phyloP scores from a whole-genome alignment of 2,329 filamentous ascomycete species.

The Botrytis cinerea region DNA sequence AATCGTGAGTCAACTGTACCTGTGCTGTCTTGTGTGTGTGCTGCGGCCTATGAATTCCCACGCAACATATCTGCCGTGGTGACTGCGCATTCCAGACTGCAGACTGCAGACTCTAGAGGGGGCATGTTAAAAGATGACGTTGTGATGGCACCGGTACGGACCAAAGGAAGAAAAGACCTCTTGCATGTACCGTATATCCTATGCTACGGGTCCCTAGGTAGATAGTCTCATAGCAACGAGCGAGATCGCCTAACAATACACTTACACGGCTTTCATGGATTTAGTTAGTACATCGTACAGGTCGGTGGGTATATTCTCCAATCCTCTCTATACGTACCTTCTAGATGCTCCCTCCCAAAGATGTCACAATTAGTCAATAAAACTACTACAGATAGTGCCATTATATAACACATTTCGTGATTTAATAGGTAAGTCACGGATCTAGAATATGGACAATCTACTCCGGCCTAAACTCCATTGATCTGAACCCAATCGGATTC shows the following conservation, averaged over 20 bases:
- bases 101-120: background rate
- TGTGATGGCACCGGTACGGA: background rate
- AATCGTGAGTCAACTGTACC: background rate
- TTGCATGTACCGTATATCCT: too few relatives aligned
- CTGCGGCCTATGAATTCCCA: background rate
- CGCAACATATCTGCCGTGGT: conserved; percentile 1
- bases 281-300: background rate
- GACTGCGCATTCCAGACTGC: background rate
- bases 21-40: background rate
- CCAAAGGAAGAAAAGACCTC: background rate
- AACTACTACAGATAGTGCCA: background rate
- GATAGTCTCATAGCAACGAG: background rate
- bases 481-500: background rate
- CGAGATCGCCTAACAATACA: background rate
- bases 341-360: background rate
- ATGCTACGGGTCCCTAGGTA: background rate
- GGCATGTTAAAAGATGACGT: background rate
- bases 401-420: background rate
- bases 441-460: background rate
- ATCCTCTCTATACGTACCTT: background rate
- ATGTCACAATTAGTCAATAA: background rate
- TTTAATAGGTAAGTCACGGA: background rate
- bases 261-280: background rate
- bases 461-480: background rate
- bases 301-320: background rate